Evolutionary conservation across 306 rosid species (phyloP), one percentile per base, ranked within the genome.

Genomic region (peach (Prunus persica)): DNA sequence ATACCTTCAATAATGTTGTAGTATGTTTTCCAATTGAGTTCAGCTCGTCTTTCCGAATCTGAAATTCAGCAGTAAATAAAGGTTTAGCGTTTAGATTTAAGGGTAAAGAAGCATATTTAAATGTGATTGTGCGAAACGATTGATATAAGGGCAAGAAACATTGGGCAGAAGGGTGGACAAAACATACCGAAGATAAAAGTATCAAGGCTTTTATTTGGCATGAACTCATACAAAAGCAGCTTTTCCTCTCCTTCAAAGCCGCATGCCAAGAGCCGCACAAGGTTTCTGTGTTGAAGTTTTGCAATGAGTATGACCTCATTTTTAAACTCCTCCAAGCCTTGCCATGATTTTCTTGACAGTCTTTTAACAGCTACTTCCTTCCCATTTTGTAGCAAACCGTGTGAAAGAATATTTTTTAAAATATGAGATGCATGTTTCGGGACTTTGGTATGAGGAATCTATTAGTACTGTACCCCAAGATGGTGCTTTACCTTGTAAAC

Each of bases 161-260:
- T 3, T 20, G 30, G 4, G 16, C 16, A 18, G 38, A 65, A 46
- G 63, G 8, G 50, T 51, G 43, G 20, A 61, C 19, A 4, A n/a
- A 13, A 76, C 84, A 8, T 45, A 90, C 92, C 89, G 67, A 90
- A 86, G 12, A 90, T 79, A 75, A 90, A 82, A 56, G 52, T 64
- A 69, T 89, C 93, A 60, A 87, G 89, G 69, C 93, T 87, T 79
- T 78, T 80, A 61, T 89, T 87, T 75, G 89, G 83, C 82, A 87
- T 78, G 80, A 80, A 84, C 71, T 90, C 95, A 78, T 90, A 87
- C 57, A 87, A 32, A 51, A 84, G 88, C 28, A 86, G 45, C 84
- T 79, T 84, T 73, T 86, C 93, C 0, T 86, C 82, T 81, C 65
- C 87, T 49, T 87, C 88, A 49, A 90, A 41, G 64, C 80, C 77